Conservation (phyloP, 164 flowering plant genomes). For the Vitis labrusca region DNA sequence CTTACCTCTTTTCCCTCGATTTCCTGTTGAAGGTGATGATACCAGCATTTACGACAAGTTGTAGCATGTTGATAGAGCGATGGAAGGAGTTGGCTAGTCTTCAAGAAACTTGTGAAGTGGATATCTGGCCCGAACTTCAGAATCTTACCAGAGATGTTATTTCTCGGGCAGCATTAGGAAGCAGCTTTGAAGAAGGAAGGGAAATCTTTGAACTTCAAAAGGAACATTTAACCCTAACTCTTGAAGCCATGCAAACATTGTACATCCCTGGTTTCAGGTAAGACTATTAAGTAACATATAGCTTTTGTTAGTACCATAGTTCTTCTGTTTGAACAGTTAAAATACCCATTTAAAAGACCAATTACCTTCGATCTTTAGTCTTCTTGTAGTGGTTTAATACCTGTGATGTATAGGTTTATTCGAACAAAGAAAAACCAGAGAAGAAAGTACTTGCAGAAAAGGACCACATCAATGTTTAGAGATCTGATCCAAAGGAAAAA, state of each 20-base stretch:
- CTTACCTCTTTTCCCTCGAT: not conserved
- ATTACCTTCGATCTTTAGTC: too few species aligned
- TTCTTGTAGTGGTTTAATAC: not conserved
- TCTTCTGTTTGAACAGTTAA: too few species aligned
- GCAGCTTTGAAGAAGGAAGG: constrained; percentile 21
- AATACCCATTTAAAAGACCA: too few species aligned
- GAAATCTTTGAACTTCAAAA: constrained; percentile 15
- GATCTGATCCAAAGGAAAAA: constrained; percentile 14
- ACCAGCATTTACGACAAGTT: constrained; percentile 13
- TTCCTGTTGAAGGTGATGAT: constrained; percentile 12
- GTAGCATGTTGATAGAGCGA: constrained; percentile 6
- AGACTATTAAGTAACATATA: too few species aligned
- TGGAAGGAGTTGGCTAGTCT: constrained; percentile 8
- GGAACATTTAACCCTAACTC: constrained; percentile 4
- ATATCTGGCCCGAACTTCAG: constrained; percentile 20
- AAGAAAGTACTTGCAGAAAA: constrained; percentile 15
- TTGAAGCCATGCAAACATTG: not conserved
- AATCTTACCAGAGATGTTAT: constrained; percentile 16
- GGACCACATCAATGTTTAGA: constrained; percentile 15
- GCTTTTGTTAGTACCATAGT: too few species aligned
- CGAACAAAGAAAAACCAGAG: constrained; percentile 30
- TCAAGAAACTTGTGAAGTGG: constrained; percentile 12
- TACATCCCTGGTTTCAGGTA: constrained; percentile 46
- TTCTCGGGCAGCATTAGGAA: constrained; percentile 23
- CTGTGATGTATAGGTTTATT: constrained; percentile 13